These are phyloP conservation scores for Suillus variegatus DNA, from an alignment of 768 basidiomycete genomes.

Conservation along the genomic window DNA sequence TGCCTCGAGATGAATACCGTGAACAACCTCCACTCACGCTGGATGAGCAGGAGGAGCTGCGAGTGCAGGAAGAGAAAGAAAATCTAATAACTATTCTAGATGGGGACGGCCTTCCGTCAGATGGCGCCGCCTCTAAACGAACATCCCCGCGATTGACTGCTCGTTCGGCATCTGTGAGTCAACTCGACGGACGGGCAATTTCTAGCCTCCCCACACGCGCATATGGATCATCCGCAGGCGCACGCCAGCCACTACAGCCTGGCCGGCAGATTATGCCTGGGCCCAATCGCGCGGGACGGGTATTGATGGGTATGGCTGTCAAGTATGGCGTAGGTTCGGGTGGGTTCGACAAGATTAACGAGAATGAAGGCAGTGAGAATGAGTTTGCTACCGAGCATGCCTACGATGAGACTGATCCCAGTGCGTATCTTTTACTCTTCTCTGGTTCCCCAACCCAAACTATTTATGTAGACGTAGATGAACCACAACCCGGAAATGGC, in stretches of 20 bases:
- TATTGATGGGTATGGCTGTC: conserved; percentile 46
- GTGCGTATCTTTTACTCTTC: conserved; percentile 26
- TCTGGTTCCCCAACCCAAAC: conserved; percentile 20
- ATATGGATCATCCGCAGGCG: conserved; percentile 28
- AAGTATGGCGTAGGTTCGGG: conserved; percentile 32
- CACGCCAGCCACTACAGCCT: conserved; percentile 39
- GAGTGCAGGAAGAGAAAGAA: conserved; percentile 41
- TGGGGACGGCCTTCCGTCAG: conserved; percentile 26
- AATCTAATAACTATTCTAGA: conserved; percentile 33
- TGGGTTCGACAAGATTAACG: conserved; percentile 51
- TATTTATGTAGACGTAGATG: conserved; percentile 32
- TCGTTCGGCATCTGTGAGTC: conserved; percentile 34
- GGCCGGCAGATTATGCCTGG: conserved; percentile 46
- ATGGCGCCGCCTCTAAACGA: conserved; percentile 22
- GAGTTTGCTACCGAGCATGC: conserved; percentile 34
- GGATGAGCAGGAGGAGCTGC: conserved; percentile 37
- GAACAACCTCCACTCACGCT: conserved; percentile 27
- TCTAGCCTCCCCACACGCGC: conserved; percentile 34
- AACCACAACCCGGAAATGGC: conserved; percentile 27
- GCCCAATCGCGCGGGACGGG: conserved; percentile 48
- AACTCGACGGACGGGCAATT: conserved; percentile 36
- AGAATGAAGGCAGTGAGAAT: conserved; percentile 43
- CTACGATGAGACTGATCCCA: conserved; percentile 43
- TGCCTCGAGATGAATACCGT: conserved; percentile 38
- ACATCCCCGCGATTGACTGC: conserved; percentile 29